phyloP scores from a whole-genome alignment of 108 stramenopile genomes.

The Nitzschia palea region DNA sequence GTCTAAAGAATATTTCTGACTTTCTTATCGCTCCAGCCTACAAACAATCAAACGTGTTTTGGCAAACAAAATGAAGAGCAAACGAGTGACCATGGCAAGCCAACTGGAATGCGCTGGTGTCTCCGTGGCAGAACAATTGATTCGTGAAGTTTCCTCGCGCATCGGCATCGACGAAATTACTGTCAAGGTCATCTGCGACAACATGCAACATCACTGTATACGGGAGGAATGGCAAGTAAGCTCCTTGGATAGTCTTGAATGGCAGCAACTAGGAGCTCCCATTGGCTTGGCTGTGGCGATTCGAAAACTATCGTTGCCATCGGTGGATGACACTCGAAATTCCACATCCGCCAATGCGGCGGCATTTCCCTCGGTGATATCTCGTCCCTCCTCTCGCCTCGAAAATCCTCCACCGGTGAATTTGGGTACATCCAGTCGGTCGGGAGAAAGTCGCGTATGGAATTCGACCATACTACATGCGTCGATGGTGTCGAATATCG shows the following conservation, averaged over 20 bases:
- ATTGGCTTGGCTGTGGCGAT: constrained; percentile 27
- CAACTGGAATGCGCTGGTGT: background rate
- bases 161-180: constrained; percentile 4
- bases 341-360: background rate
- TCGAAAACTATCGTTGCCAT: background rate
- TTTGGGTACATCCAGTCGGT: no score
- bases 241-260: constrained; percentile 18
- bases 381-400: background rate
- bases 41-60: no score
- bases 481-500: no score
- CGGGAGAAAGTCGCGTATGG: no score
- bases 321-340: background rate
- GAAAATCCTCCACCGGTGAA: background rate
- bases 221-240: constrained; percentile 30
- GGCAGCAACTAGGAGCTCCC: constrained; percentile 22
- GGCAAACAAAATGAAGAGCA: no score
- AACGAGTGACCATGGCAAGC: background rate
- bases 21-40: no score
- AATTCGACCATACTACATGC: no score
- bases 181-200: constrained; percentile 7
- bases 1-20: no score
- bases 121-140: background rate
- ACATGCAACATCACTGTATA: constrained; percentile 20
- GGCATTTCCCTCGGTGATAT: background rate
- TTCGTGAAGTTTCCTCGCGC: constrained; percentile 1